Base-by-base conservation (phyloP, 768 basidiomycete genomes). In the Naganishia vaughanmartiniae region DNA sequence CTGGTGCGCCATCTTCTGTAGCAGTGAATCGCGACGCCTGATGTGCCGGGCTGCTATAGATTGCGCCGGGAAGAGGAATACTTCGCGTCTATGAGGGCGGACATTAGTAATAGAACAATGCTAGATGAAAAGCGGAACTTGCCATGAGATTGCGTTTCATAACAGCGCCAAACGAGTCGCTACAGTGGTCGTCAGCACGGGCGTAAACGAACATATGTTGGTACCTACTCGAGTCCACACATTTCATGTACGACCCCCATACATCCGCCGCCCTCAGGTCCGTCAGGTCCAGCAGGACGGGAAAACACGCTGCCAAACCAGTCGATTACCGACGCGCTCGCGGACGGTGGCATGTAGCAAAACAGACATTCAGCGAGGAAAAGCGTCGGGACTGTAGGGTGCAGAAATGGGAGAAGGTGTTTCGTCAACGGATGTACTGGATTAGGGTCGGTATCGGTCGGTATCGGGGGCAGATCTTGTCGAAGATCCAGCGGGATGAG, bases 301-400 rank as follows among this genome's bases (percentile, higher is more conserved):
- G 48, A 65, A 87, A 79, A 88, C 69, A 84, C 84, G 67, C 86
- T 83, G 1, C 85, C 83, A 76, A 94, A 93, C 90, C 91, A 94
- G 45, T 83, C 79, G 1, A 96, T 82, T 15, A 96, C 77, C 0
- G 82, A 83, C 33, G 85, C 83, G 0, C 89, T 89, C 3, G 84
- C 83, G 3, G 81, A 76, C 0, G 90, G 87, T 0, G 83, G 76
- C 85, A 97, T 90, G 81, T 99, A 97, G 17, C 88, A 92, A 67
- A 96, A 85, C 21, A 97, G 90, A 74, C 95, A 98, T 84, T 98
- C 95, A 72, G 92, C 93, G 11, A 97, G 82, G 28, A 97, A 83
- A 1, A 97, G 85, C 0, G 93, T 94, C 4, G 94, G 92, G 15
- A 88, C 76, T 1, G 83, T 74, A 0, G 86, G 84, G 19, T 89